A percentile compares a stretch with the other conserved stretches of the same genome.
Evolutionary conservation across 2,329 filamentous ascomycete species (phyloP).

Genomic region (Sporothrix phasma): DNA sequence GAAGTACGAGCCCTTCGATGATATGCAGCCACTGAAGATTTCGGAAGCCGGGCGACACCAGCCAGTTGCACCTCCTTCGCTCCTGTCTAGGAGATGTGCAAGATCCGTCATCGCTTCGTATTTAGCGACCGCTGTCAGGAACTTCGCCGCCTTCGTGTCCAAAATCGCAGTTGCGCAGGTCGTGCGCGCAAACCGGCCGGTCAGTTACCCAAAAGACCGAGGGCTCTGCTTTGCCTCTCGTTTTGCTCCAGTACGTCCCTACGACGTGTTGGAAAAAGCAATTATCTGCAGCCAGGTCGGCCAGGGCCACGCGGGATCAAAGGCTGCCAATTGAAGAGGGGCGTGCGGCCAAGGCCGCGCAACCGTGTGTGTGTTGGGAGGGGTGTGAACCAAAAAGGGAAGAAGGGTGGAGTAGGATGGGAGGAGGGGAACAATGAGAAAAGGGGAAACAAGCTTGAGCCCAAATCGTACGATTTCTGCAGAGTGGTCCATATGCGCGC

Average conservation of each 20-base stretch:
- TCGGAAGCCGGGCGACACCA: not conserved
- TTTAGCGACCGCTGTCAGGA: not conserved
- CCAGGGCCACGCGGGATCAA: not conserved
- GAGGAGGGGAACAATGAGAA: not conserved
- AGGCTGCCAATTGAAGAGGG: no score
- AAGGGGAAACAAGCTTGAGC: slow-evolving; percentile 11
- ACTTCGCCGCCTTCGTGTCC: not conserved
- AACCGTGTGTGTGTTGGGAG: not conserved
- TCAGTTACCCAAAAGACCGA: not conserved
- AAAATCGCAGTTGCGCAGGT: not conserved
- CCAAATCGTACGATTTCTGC: slow-evolving; percentile 20
- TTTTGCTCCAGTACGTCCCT: no score
- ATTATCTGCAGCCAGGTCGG: not conserved
- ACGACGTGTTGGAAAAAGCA: not conserved
- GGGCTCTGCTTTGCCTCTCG: not conserved
- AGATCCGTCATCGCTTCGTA: not conserved
- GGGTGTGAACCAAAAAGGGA: not conserved
- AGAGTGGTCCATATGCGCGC: slow-evolving; percentile 7
- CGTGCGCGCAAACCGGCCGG: not conserved
- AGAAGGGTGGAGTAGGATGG: not conserved
- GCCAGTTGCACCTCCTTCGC: not conserved
- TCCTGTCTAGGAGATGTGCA: not conserved
- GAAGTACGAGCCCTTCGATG: not conserved
- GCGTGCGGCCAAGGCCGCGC: not conserved
- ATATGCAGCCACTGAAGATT: not conserved